These are phyloP conservation scores for Erodium texanum DNA, from an alignment of 441 rosid genomes.

Conservation along the genomic window DNA sequence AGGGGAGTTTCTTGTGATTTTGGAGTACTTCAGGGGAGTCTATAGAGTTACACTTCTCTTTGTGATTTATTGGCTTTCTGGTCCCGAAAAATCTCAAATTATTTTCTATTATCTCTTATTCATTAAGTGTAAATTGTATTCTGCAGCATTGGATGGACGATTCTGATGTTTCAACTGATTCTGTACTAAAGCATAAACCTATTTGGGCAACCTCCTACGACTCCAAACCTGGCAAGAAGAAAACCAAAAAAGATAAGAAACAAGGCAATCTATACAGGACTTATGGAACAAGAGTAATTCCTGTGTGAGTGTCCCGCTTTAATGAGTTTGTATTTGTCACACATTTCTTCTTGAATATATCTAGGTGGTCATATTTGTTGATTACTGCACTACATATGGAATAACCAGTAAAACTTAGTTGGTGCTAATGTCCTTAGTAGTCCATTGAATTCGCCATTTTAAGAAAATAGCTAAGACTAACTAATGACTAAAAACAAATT, in stretches of 20 bases:
- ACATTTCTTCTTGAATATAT: neutral
- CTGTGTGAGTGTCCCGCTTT: constrained; percentile 58
- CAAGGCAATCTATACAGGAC: constrained; percentile 72
- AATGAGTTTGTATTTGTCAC: constrained; percentile 5
- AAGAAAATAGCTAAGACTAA: neutral
- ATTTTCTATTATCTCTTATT: constrained; percentile 12
- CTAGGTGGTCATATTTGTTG: neutral
- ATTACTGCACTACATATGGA: neutral
- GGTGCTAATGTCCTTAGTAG: neutral
- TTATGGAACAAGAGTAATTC: constrained; percentile 95
- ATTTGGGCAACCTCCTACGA: constrained; percentile 66
- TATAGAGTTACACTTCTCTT: neutral
- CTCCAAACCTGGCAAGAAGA: constrained; percentile 40
- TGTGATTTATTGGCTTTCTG: neutral
- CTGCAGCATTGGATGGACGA: constrained; percentile 76
- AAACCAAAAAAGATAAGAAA: constrained; percentile 51
- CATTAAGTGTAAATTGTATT: constrained; percentile 20
- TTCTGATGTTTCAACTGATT: constrained; percentile 60
- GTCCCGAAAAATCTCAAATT: neutral
- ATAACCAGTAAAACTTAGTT: neutral
- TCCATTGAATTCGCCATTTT: neutral
- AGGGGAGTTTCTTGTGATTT: neutral
- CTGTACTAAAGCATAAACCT: constrained; percentile 84
- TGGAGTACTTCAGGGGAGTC: neutral
- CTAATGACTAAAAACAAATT: neutral